phyloP scores from a whole-genome alignment of 176 grass and related monocot genomes.

The Lolium perenne region DNA sequence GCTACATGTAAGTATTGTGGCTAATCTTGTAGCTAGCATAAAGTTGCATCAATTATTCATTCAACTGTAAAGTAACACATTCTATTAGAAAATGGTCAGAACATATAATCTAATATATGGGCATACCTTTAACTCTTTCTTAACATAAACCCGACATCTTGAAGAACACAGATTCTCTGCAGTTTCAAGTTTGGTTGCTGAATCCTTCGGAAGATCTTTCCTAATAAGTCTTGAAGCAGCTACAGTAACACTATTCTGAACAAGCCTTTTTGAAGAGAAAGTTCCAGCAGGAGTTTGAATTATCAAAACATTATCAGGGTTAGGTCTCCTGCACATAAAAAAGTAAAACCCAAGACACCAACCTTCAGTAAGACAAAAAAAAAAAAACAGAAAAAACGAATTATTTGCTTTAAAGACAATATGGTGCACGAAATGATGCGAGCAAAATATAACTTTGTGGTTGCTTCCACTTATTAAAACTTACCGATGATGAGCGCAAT shows the following conservation, averaged over 20 bases:
- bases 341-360: conserved; percentile 28
- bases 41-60: conserved; percentile 22
- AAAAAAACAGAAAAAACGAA: conserved; percentile 10
- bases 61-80: conserved; percentile 23
- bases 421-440: background rate
- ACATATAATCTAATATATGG: conserved; percentile 25
- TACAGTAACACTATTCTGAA: conserved; percentile 63
- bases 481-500: conserved; percentile 91
- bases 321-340: conserved; percentile 70
- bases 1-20: background rate
- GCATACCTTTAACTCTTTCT: conserved; percentile 76
- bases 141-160: conserved; percentile 80
- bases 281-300: conserved; percentile 92
- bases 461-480: conserved; percentile 35
- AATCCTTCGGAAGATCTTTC: conserved; percentile 68
- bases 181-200: conserved; percentile 44
- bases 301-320: conserved; percentile 95
- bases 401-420: conserved; percentile 25
- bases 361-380: background rate
- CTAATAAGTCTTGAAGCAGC: conserved; percentile 83
- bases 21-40: conserved; percentile 7
- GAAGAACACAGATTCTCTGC: conserved; percentile 56
- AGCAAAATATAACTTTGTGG: background rate
- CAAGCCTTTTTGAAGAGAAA: conserved; percentile 92
- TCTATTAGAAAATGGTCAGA: conserved; percentile 14